Base-by-base conservation (phyloP, 2,329 filamentous ascomycete genomes). In the Emergomyces pasteurianus region DNA sequence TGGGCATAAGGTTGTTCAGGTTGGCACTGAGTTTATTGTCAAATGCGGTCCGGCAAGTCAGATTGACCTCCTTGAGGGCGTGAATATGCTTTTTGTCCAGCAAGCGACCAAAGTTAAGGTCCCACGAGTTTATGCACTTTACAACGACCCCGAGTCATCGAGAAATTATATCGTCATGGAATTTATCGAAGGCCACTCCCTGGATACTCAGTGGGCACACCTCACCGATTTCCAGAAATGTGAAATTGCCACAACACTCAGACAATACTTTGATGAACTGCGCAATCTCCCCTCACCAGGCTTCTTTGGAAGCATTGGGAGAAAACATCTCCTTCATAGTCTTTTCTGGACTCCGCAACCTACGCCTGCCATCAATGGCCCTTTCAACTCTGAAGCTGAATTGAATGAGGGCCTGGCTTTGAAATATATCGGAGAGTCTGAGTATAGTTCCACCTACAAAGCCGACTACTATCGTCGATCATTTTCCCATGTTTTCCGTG, bases 81-180 rank as follows among this genome's bases (percentile, higher is more conserved):
- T 69, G 56, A 73, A 70, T 58, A 72, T 73, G 70, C 61, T 71
- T 2, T 72, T 72, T 62, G 67, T 71, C 28, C 58, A 61, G 36
- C 60, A 65, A 49, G 56, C 61, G 16, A 70, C 69, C 23, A 65
- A 54, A 52, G 58, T 73, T 8, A 62, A 58, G 23, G 66, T 73
- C n/a, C 72, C 71, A 23, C 64, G 60, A 18, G 68, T 74, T 23
- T 74, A 68, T 58, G 71, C 72, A 12, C 63, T 73, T 58, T 73
- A 69, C 60, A 58, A 62, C 18, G 61, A 68, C 23, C 14, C 56
- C 6, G 58, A 65, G 12, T 63, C 63, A 12, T 60, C 62, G 6
- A 63, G 65, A 54, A 71, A 65, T 38, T 71, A 68, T 55, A 71
- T 72, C 26, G 63, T 72, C 49, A 70, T 74, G 69, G 70, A 71